Evolutionary conservation across 1,139 yeast genomes (phyloP).

Genomic region (Arxiozyma slooffiae): DNA sequence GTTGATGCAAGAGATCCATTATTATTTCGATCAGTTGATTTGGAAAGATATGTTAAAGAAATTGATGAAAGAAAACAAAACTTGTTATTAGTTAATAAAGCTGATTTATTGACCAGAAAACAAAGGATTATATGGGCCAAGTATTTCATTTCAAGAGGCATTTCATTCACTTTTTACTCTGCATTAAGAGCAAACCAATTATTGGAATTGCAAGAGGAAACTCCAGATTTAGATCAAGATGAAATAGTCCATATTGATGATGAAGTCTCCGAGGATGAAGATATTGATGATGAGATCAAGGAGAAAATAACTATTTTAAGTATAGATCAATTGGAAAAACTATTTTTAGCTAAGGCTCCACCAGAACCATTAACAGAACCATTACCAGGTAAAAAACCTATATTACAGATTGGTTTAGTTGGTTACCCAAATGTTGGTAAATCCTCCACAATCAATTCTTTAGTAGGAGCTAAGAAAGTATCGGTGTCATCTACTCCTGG

Average conservation of each 20-base stretch:
- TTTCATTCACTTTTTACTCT: constrained; percentile 84
- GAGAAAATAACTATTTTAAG: constrained; percentile 61
- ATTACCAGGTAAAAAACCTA: constrained; percentile 45
- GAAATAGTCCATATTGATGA: constrained; percentile 17
- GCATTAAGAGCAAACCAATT: constrained; percentile 75
- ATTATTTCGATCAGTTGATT: constrained; percentile 78
- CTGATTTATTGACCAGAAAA: constrained; percentile 68
- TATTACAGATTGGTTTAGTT: constrained; percentile 84
- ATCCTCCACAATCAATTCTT: constrained; percentile 89
- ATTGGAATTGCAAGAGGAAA: constrained; percentile 48
- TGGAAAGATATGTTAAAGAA: constrained; percentile 74
- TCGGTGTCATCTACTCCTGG: constrained; percentile 98
- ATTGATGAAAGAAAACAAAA: constrained; percentile 63
- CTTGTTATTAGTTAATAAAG: constrained; percentile 81
- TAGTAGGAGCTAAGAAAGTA: constrained; percentile 92
- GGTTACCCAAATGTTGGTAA: constrained; percentile 97
- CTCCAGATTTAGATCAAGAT: constrained; percentile 15
- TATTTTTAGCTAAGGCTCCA: constrained; percentile 77
- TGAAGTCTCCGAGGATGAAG: constrained; percentile 28
- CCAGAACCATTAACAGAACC: constrained; percentile 44
- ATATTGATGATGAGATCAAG: constrained; percentile 29
- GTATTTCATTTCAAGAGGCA: constrained; percentile 58
- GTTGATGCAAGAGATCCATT: constrained; percentile 96
- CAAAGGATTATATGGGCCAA: constrained; percentile 86
- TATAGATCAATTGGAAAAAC: constrained; percentile 73